phyloP scores from a whole-genome alignment of 108 stramenopile species.

The Stephanodiscus minutulus region DNA sequence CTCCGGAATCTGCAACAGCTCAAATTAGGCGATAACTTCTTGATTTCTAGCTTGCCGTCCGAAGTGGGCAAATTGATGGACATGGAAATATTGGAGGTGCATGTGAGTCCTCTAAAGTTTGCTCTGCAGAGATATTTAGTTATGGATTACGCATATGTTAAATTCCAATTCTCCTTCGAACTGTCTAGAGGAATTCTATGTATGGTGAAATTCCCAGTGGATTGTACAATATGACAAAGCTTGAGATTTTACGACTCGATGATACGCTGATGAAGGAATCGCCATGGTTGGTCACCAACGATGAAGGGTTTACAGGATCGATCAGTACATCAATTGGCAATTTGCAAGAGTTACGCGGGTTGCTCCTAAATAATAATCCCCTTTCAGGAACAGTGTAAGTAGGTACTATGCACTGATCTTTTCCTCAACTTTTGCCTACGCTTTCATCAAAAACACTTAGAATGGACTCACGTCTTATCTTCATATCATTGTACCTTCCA shows the following conservation, averaged over 20 bases:
- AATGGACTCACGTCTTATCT: too few relatives aligned
- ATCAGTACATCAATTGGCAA: slow-evolving; percentile 5
- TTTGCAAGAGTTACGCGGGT: not conserved
- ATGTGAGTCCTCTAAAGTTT: slow-evolving; percentile 7
- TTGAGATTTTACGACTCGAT: slow-evolving; percentile 37
- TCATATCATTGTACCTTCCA: too few relatives aligned
- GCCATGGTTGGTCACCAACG: slow-evolving; percentile 1
- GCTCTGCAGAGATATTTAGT: not conserved
- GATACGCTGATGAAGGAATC: slow-evolving; percentile 5
- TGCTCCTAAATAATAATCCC: slow-evolving; percentile 3
- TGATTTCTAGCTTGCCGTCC: slow-evolving; percentile 45
- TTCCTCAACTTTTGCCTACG: not conserved
- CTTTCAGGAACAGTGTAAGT: slow-evolving; percentile 10
- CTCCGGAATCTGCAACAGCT: slow-evolving; percentile 45
- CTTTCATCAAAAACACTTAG: too few relatives aligned
- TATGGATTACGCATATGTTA: slow-evolving; percentile 34
- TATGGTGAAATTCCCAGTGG: slow-evolving; percentile 47
- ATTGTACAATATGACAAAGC: slow-evolving; percentile 36
- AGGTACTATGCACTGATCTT: not conserved
- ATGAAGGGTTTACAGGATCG: slow-evolving; percentile 18
- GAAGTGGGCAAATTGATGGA: slow-evolving; percentile 48
- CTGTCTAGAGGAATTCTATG: slow-evolving; percentile 51
- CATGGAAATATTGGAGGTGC: slow-evolving; percentile 42
- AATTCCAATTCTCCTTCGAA: slow-evolving; percentile 18
- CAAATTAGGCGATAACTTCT: slow-evolving; percentile 59